phyloP scores from a whole-genome alignment of 352 stramenopile genomes.

The Globisporangium megalacanthum region DNA sequence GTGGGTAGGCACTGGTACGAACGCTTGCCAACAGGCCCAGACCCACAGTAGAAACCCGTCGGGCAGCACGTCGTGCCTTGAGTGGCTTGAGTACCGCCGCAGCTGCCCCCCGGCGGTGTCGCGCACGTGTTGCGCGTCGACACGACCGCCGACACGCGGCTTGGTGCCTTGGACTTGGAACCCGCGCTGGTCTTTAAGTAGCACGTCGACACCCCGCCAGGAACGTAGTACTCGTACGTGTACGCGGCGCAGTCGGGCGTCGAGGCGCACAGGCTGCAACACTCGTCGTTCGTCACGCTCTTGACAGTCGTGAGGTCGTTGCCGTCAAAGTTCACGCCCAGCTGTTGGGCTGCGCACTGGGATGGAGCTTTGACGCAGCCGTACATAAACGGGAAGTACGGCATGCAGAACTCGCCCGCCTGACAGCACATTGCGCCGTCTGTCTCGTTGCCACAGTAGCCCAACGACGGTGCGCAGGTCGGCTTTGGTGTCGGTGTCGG shows the following conservation, averaged over 20 bases:
- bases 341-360: slow-evolving; percentile 22
- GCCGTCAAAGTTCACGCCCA: neutral
- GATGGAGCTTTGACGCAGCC: slow-evolving; percentile 10
- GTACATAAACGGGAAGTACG: neutral
- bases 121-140: slow-evolving; percentile 13
- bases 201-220: slow-evolving; percentile 4
- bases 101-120: slow-evolving; percentile 16
- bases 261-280: slow-evolving; percentile 10
- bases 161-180: neutral
- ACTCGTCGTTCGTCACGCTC: neutral
- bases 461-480: neutral
- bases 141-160: neutral
- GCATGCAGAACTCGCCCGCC: neutral
- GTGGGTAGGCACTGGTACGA: slow-evolving; percentile 34
- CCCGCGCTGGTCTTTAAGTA: slow-evolving; percentile 10
- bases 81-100: slow-evolving; percentile 12
- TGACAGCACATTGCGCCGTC: neutral
- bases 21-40: slow-evolving; percentile 30
- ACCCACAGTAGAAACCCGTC: slow-evolving; percentile 34
- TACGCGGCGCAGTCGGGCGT: slow-evolving; percentile 11
- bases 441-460: neutral
- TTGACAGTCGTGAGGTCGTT: neutral
- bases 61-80: slow-evolving; percentile 25
- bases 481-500: neutral
- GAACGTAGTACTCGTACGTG: slow-evolving; percentile 12